These are phyloP conservation scores for Hypoxylon rubiginosum DNA, from an alignment of 2,329 filamentous ascomycete genomes.

Conservation along the genomic window DNA sequence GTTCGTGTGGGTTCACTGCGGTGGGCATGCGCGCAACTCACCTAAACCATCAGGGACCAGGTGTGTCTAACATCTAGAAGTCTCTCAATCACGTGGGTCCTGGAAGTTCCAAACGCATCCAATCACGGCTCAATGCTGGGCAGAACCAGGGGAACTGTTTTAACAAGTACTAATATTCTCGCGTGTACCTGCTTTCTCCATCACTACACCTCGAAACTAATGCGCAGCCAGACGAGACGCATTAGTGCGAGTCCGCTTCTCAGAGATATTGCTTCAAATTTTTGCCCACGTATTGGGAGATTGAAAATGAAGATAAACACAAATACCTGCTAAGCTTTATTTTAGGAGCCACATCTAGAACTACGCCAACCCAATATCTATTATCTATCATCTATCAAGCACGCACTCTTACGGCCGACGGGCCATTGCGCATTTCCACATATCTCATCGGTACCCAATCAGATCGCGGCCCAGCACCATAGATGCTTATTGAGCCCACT, in stretches of 20 bases:
- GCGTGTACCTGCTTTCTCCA: not conserved
- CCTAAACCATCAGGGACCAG: not conserved
- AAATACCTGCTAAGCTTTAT: constrained; percentile 13
- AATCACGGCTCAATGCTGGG: not conserved
- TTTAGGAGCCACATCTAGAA: constrained; percentile 26
- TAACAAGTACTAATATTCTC: no score
- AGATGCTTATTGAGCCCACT: constrained; percentile 40
- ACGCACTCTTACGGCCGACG: constrained; percentile 2
- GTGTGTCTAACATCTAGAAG: no score
- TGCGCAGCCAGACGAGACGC: not conserved
- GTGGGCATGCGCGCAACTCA: constrained; percentile 17
- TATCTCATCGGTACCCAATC: constrained; percentile 2
- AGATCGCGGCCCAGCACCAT: not conserved
- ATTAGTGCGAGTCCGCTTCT: not conserved
- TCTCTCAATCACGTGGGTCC: no score
- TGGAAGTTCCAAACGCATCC: no score
- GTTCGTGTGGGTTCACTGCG: not conserved
- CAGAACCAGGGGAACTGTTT: no score
- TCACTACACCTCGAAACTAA: no score
- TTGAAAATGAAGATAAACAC: not conserved
- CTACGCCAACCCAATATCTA: constrained; percentile 16
- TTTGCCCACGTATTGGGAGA: not conserved
- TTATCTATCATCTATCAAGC: constrained; percentile 23
- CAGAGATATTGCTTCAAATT: not conserved
- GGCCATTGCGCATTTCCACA: constrained; percentile 5